A percentile compares a stretch with the other conserved stretches of the same genome.
Evolutionary conservation across 2,329 filamentous ascomycete genomes (phyloP).

Genomic region (Colletotrichum simmondsii): DNA sequence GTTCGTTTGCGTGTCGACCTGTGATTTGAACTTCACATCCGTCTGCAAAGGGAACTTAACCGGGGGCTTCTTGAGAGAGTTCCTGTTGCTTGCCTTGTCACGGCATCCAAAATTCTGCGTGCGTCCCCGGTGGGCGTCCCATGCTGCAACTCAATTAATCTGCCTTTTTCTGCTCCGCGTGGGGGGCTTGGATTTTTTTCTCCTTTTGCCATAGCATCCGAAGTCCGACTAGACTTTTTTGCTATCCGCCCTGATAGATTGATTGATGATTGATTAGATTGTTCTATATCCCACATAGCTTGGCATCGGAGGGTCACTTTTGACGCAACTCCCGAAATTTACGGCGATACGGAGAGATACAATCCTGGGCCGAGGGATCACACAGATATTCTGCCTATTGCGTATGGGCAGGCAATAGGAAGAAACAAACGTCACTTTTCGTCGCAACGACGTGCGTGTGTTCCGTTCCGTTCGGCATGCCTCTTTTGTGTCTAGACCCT

Average conservation of each 20-base stretch:
- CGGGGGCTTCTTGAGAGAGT: background rate
- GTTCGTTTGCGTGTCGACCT: conserved; percentile 8
- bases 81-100: background rate
- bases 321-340: conserved; percentile 3
- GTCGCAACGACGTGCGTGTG: background rate
- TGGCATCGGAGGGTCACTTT: conserved; percentile 20
- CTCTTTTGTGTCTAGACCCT: background rate
- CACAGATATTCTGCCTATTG: background rate
- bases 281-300: conserved; percentile 5
- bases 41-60: background rate
- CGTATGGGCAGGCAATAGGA: background rate
- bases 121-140: background rate
- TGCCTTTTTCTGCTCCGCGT: conserved; percentile 4
- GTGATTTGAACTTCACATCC: background rate
- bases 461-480: background rate
- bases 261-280: no score
- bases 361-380: background rate
- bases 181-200: conserved; percentile 1
- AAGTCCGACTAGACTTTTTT: background rate
- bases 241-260: no score
- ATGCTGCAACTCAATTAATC: conserved; percentile 6
- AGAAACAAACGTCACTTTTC: conserved; percentile 15
- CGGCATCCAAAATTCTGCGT: background rate
- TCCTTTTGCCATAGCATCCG: background rate
- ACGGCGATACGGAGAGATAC: background rate